Conservation (phyloP, 148 eudicot genomes). For the Fagopyrum tataricum region DNA sequence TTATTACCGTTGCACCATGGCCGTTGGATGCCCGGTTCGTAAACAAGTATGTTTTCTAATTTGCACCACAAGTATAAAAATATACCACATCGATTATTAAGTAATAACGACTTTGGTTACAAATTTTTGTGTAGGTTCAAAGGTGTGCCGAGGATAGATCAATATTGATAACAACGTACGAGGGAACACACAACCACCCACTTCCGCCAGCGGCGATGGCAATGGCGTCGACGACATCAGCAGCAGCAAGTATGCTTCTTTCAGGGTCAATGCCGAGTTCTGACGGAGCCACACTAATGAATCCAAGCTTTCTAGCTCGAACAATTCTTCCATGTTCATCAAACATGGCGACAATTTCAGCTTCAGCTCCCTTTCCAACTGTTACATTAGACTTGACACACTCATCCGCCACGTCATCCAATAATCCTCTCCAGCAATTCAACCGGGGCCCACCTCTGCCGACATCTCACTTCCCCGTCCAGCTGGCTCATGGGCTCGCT, state of each 20-base stretch:
- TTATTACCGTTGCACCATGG: conserved; percentile 82
- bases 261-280: conserved; percentile 80
- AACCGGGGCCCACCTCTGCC: conserved; percentile 23
- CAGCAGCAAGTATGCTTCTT: conserved; percentile 82
- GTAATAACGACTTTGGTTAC: not conserved
- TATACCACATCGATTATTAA: not conserved
- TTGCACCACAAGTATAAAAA: not conserved
- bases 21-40: conserved; percentile 87
- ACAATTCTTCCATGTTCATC: conserved; percentile 71
- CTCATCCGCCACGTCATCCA: conserved; percentile 9
- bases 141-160: conserved; percentile 80
- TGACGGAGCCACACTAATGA: conserved; percentile 49
- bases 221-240: conserved; percentile 83
- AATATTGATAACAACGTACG: conserved; percentile 76
- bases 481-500: conserved; percentile 23
- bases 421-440: conserved; percentile 21
- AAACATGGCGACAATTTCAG: conserved; percentile 84
- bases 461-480: conserved; percentile 38
- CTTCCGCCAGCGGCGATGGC: conserved; percentile 89
- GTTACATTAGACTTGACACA: conserved; percentile 82
- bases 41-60: conserved; percentile 58
- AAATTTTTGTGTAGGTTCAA: conserved; percentile 66
- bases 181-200: conserved; percentile 86
- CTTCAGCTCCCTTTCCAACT: conserved; percentile 89
- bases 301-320: conserved; percentile 65